Evolutionary conservation across 495 filamentous ascomycete genomes (phyloP), one percentile per base, ranked within the genome.

Genomic region (Xylaria palmicola): DNA sequence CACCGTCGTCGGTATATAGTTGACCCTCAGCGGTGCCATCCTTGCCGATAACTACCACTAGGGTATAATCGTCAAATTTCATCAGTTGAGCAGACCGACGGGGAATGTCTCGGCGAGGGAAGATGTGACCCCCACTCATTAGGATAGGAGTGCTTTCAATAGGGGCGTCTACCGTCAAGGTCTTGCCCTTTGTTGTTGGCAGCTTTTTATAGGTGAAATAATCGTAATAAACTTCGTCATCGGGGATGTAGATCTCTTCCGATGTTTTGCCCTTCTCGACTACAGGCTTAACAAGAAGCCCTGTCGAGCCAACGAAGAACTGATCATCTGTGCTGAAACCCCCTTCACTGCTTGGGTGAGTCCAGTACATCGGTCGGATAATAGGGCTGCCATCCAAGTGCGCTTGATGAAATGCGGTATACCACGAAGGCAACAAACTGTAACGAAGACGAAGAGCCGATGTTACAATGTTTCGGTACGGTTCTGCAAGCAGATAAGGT

Each of bases 331-430:
- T 83, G 4, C 79, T 85, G 64, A 97, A 93, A 37, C 91, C 92
- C 39, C 79, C 80, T 73, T 96, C 92, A 67, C 96, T 92, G n/a
- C 79, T 74, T 0, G 94, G 95, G 69, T 96, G 91, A 20, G 89
- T 87, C 74, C 92, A 96, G 77, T 90, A 98, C 68, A 96, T 89
- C 9, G 94, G 94, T 44, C 91, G 83, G 61, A 98, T 78, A 69
- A 98, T 93, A 13, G 94, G 94, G 26, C 83, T 89, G 45, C 93
- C 95, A 39, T 89, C 86, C 39, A 86, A 79, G 63, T 86, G 86
- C 10, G 94, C 91, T 67, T 93, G 86, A 59, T 93, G 91, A 83
- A 98, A 98, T 17, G 92, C 91, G 10, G 93, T 97, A 69, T 98
- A 98, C 94, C 93, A 98, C 10, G 90, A 85, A 12, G 94, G 94